phyloP scores from a whole-genome alignment of 2,329 filamentous ascomycete genomes.

The Spiromastix sp. region DNA sequence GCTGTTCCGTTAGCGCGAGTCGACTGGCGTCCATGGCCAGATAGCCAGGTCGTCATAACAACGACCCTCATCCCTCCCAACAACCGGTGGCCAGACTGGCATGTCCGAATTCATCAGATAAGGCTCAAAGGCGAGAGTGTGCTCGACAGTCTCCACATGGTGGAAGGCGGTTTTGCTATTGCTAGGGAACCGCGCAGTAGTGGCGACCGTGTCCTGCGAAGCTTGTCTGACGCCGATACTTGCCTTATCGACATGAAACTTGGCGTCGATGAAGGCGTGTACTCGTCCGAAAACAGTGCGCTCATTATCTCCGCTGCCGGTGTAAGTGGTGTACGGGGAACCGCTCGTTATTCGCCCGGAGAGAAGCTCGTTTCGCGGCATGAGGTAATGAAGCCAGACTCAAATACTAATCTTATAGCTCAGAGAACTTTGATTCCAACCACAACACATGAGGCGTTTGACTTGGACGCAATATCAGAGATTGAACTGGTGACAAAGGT shows the following conservation, averaged over 20 bases:
- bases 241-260: not conserved
- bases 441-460: slow-evolving; percentile 5
- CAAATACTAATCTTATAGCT: slow-evolving; percentile 22
- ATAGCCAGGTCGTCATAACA: slow-evolving; percentile 12
- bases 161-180: slow-evolving; percentile 20
- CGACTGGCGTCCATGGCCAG: slow-evolving; percentile 1
- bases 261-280: slow-evolving; percentile 4
- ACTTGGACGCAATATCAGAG: too few relatives aligned
- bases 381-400: slow-evolving; percentile 16
- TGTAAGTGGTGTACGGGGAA: slow-evolving; percentile 6
- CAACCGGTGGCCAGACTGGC: slow-evolving; percentile 27
- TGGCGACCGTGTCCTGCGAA: not conserved
- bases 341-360: slow-evolving; percentile 3
- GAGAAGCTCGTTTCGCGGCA: not conserved
- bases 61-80: slow-evolving; percentile 28
- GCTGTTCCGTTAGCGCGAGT: not conserved
- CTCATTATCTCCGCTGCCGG: slow-evolving; percentile 13
- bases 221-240: not conserved
- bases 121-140: slow-evolving; percentile 6
- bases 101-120: slow-evolving; percentile 27
- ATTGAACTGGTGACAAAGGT: too few relatives aligned
- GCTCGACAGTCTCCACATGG: slow-evolving; percentile 1
- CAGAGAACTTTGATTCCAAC: slow-evolving; percentile 19
- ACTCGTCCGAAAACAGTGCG: not conserved
- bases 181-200: not conserved